Evolutionary conservation across 306 rosid genomes (phyloP).

Genomic region (Styphnolobium japonicum): DNA sequence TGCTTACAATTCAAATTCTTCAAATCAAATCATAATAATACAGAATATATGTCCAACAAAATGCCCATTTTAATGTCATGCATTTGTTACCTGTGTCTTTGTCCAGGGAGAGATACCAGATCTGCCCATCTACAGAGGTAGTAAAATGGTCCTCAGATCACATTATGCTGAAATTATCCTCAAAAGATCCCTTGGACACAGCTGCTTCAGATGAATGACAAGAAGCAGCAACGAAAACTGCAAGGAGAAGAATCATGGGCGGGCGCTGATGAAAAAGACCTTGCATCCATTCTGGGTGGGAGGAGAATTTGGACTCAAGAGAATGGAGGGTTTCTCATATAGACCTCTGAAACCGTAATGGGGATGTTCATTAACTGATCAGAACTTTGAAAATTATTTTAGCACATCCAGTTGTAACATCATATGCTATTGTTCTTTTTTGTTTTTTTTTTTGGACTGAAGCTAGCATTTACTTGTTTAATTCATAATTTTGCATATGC

Average conservation of each 20-base stretch:
- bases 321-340: neutral
- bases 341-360: constrained; percentile 25
- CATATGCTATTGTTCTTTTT: neutral
- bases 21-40: neutral
- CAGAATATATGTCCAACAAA: neutral
- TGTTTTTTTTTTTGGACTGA: constrained; percentile 4
- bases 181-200: constrained; percentile 53
- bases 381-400: constrained; percentile 20
- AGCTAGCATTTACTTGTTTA: constrained; percentile 13
- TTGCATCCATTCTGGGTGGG: constrained; percentile 38
- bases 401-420: constrained; percentile 21
- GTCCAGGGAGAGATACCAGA: constrained; percentile 90
- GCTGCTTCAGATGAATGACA: constrained; percentile 48
- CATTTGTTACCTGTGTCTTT: constrained; percentile 68
- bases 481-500: neutral
- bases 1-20: neutral
- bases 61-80: neutral
- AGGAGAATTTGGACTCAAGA: constrained; percentile 1
- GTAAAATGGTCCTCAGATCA: constrained; percentile 87
- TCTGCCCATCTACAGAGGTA: constrained; percentile 86
- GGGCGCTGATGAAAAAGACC: constrained; percentile 29
- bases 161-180: constrained; percentile 78
- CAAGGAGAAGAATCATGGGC: constrained; percentile 42
- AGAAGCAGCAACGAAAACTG: constrained; percentile 39
- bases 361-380: constrained; percentile 32